Conservation (phyloP, 345 rosid species). For the rapeseed (Brassica napus) region DNA sequence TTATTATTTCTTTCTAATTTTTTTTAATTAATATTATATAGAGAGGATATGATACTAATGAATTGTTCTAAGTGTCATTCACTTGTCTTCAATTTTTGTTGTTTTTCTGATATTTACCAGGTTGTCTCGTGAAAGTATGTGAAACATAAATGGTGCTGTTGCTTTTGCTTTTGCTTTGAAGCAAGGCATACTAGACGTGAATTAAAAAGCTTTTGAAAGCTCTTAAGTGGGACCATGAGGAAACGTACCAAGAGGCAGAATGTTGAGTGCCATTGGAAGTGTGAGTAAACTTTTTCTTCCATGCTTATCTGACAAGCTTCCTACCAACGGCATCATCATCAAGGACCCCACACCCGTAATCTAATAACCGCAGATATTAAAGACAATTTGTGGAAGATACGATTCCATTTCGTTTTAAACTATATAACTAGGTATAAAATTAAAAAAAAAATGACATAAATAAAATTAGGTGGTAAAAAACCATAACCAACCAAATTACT, state of each 20-base stretch:
- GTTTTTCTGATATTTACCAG: not conserved
- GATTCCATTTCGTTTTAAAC: not conserved
- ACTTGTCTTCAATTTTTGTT: not conserved
- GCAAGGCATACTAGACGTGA: not conserved
- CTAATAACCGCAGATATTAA: constrained; percentile 40
- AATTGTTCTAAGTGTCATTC: not conserved
- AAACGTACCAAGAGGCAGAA: constrained; percentile 66
- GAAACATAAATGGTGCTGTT: not conserved
- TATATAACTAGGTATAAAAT: not conserved
- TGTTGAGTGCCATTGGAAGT: constrained; percentile 58
- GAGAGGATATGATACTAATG: not conserved
- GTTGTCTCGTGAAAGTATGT: not conserved
- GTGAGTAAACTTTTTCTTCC: constrained; percentile 86
- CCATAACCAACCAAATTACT: not conserved
- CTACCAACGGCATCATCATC: constrained; percentile 78
- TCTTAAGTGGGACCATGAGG: constrained; percentile 8
- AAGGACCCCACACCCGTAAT: constrained; percentile 76
- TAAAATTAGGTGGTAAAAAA: not conserved
- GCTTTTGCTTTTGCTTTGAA: constrained; percentile 3
- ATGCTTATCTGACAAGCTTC: constrained; percentile 80
- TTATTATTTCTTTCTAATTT: no score
- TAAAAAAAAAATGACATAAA: not conserved
- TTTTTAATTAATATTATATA: not conserved
- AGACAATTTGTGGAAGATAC: not conserved
- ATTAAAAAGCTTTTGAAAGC: not conserved